These are phyloP conservation scores for Solanum chmielewskii DNA, from an alignment of 257 asterid species.

Conservation along the genomic window DNA sequence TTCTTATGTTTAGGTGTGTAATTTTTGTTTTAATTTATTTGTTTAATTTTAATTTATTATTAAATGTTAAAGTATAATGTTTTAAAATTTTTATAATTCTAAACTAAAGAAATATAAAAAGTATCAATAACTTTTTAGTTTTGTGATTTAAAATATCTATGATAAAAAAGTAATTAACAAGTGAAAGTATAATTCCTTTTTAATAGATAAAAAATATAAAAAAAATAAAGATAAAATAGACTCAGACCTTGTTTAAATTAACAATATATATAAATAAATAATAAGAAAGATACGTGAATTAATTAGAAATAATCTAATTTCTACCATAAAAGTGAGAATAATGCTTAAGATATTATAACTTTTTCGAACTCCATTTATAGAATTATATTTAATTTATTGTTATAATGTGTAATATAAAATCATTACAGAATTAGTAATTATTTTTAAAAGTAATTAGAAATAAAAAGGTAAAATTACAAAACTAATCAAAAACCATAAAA, in stretches of 20 bases:
- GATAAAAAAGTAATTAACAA: not conserved
- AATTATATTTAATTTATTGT: not conserved
- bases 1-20: not conserved
- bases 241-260: not conserved
- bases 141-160: not conserved
- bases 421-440: not conserved
- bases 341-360: accelerated
- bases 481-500: no score
- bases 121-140: not conserved
- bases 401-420: not conserved
- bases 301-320: not conserved
- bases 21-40: not conserved
- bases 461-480: no score
- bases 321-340: not conserved
- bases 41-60: not conserved
- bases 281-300: not conserved
- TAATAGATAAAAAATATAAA: not conserved
- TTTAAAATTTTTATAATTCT: no score
- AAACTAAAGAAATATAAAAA: no score
- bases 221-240: not conserved
- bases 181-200: not conserved
- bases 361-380: not conserved
- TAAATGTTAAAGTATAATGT: not conserved
- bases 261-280: not conserved
- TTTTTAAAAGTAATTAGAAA: no score